Conservation (phyloP, 2,329 filamentous ascomycete species). For the Fusarium sp. region DNA sequence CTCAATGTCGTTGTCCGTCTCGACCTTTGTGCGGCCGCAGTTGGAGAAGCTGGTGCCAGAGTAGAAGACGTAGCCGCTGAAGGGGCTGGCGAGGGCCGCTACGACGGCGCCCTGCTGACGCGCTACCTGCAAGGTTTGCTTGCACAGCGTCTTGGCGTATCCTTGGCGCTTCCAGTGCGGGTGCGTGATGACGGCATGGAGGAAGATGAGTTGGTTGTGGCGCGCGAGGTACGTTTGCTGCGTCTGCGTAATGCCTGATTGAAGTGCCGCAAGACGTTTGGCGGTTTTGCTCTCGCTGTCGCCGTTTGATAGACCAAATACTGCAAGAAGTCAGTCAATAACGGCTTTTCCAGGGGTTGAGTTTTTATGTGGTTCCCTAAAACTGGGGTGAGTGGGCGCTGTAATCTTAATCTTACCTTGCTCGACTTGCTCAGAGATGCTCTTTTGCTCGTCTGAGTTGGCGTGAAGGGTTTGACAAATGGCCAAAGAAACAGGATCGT, state of each 20-base stretch:
- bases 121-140: constrained; percentile 34
- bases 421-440: constrained; percentile 28
- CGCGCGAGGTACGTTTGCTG: constrained; percentile 39
- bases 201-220: constrained; percentile 34
- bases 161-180: constrained; percentile 41
- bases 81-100: constrained; percentile 31
- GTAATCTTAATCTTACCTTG: constrained; percentile 19
- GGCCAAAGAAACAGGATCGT: constrained; percentile 32
- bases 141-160: constrained; percentile 40
- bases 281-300: constrained; percentile 28
- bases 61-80: constrained; percentile 43
- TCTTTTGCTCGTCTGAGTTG: constrained; percentile 22
- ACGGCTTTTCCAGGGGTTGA: not conserved
- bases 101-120: constrained; percentile 36
- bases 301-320: constrained; percentile 16
- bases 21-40: constrained; percentile 39
- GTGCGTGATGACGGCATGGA: constrained; percentile 45
- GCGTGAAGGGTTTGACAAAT: constrained; percentile 32
- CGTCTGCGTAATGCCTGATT: constrained; percentile 33
- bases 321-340: not conserved
- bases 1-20: constrained; percentile 34
- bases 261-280: constrained; percentile 33
- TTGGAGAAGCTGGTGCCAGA: constrained; percentile 40
- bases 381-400: not conserved
- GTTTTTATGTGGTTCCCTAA: not conserved